phyloP scores from a whole-genome alignment of 768 basidiomycete species.

The Russula griseocarnosa region DNA sequence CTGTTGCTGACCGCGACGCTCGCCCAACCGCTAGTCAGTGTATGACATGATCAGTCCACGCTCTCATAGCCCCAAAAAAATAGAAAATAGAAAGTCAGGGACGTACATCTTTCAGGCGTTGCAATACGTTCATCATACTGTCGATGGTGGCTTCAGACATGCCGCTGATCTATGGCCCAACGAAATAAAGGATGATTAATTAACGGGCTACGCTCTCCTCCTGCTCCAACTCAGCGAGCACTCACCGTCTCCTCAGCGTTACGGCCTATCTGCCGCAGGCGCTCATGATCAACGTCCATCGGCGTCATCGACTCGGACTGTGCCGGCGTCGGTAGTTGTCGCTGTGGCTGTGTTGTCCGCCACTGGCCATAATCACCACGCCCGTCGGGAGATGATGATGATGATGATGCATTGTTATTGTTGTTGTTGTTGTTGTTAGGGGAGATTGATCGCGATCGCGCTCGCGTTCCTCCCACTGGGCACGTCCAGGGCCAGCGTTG shows the following conservation, averaged over 20 bases:
- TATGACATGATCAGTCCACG: conserved; percentile 1
- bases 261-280: conserved; percentile 30
- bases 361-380: not conserved
- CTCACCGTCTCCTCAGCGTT: conserved; percentile 37
- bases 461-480: conserved; percentile 30
- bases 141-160: conserved; percentile 68
- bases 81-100: not conserved
- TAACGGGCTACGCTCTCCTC: too few species aligned
- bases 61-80: not conserved
- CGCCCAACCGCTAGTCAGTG: conserved; percentile 35
- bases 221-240: conserved; percentile 2
- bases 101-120: conserved; percentile 58
- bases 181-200: not conserved
- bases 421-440: too few species aligned
- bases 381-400: too few species aligned
- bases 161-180: conserved; percentile 48
- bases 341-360: not conserved
- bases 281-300: conserved; percentile 9
- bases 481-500: conserved; percentile 14
- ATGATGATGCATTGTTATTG: too few species aligned
- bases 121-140: conserved; percentile 51
- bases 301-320: too few species aligned
- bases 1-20: conserved; percentile 33
- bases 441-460: not conserved
- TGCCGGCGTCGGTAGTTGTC: not conserved